Evolutionary conservation across 768 basidiomycete genomes (phyloP).

Genomic region (Kwoniella sp.): DNA sequence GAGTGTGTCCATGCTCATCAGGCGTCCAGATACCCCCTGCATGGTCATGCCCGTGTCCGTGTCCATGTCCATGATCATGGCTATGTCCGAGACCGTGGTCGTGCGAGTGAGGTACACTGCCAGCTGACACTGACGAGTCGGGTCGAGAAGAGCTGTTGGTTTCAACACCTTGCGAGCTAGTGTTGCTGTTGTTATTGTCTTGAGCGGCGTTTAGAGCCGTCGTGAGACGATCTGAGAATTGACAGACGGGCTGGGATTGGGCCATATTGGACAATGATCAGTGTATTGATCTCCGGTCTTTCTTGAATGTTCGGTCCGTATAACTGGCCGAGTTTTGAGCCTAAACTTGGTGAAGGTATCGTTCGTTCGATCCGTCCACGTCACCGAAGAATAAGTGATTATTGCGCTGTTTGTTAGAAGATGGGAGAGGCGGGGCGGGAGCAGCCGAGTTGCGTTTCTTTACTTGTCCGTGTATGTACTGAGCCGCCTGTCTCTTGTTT

Average conservation of each 20-base stretch:
- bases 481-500: no score
- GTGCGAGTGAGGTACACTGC: slow-evolving; percentile 61
- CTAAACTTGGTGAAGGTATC: no score
- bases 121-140: slow-evolving; percentile 13
- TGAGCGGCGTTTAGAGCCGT: slow-evolving; percentile 34
- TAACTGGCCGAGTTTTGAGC: no score
- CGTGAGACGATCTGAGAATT: slow-evolving; percentile 54
- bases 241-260: slow-evolving; percentile 43
- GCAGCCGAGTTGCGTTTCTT: no score
- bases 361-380: no score
- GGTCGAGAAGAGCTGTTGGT: slow-evolving; percentile 23
- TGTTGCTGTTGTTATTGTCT: neutral
- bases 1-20: slow-evolving; percentile 89
- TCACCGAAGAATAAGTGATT: no score
- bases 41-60: slow-evolving; percentile 60
- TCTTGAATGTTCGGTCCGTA: no score
- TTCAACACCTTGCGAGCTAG: neutral
- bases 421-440: no score
- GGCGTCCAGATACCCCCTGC: slow-evolving; percentile 56
- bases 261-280: slow-evolving; percentile 6
- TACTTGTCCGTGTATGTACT: no score
- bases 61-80: slow-evolving; percentile 37
- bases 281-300: no score
- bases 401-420: no score
- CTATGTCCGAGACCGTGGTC: slow-evolving; percentile 46